Evolutionary conservation across 306 rosid genomes (phyloP).

Genomic region (Dicorynia guianensis): DNA sequence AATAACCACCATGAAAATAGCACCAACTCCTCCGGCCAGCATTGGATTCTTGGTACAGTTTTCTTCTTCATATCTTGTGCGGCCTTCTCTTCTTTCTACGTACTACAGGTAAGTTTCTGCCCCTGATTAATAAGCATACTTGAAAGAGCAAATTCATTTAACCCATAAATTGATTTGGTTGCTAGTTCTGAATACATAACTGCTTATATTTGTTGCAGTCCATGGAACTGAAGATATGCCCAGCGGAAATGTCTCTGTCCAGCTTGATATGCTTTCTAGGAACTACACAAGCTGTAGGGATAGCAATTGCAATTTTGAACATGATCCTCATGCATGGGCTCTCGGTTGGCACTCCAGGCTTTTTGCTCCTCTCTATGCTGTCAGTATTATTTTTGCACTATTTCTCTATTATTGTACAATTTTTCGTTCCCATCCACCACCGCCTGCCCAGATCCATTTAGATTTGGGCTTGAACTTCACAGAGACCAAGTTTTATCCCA

Average conservation of each 20-base stretch:
- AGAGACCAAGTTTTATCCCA: no score
- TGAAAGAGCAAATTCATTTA: no score
- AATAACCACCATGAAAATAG: not conserved
- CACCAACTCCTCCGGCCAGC: conserved; percentile 26
- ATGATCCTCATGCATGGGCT: conserved; percentile 45
- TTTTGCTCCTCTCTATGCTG: conserved; percentile 53
- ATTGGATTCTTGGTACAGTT: conserved; percentile 49
- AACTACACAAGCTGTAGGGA: conserved; percentile 39
- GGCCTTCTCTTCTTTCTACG: conserved; percentile 56
- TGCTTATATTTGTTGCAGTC: conserved; percentile 38
- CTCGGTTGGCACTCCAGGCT: conserved; percentile 56
- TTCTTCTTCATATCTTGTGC: conserved; percentile 51
- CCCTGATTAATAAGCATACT: no score
- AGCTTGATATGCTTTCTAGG: conserved; percentile 55
- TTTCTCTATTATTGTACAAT: no score
- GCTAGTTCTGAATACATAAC: no score
- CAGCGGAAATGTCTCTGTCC: conserved; percentile 51
- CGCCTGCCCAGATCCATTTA: not conserved
- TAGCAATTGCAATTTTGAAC: conserved; percentile 50
- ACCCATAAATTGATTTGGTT: no score
- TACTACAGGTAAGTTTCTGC: conserved; percentile 37
- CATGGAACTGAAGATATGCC: conserved; percentile 50
- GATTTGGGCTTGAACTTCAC: not conserved
- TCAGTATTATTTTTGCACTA: not conserved
- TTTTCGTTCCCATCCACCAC: no score